phyloP scores from a whole-genome alignment of 805 yeast genomes.

The Komagataella phaffii region DNA sequence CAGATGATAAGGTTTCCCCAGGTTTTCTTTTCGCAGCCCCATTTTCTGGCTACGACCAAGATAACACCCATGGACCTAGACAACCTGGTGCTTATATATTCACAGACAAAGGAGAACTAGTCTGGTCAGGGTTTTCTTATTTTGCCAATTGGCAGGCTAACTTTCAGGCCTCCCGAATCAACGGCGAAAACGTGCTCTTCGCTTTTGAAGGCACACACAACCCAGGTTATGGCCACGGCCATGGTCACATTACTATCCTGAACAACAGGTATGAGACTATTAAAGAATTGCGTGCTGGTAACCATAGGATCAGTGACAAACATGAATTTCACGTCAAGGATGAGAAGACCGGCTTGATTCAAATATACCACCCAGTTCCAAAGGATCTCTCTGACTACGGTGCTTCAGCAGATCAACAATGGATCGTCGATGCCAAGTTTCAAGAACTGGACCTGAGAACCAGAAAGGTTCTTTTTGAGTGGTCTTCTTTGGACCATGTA shows the following conservation, averaged over 20 bases:
- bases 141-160: too few species aligned
- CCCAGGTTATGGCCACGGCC: constrained; percentile 11
- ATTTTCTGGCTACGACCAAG: constrained; percentile 4
- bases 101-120: too few species aligned
- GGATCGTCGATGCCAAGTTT: constrained; percentile 21
- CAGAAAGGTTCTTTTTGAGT: constrained; percentile 21
- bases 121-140: too few species aligned
- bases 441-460: constrained; percentile 22
- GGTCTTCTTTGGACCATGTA: constrained; percentile 20
- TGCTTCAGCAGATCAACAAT: constrained; percentile 9
- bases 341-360: constrained; percentile 17
- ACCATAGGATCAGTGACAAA: constrained; percentile 19
- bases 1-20: constrained; percentile 8
- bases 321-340: constrained; percentile 22
- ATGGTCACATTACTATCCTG: constrained; percentile 19
- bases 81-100: constrained; percentile 13
- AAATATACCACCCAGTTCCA: constrained; percentile 20
- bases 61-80: constrained; percentile 10
- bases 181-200: too few species aligned
- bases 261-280: constrained; percentile 16
- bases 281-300: constrained; percentile 20
- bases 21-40: constrained; percentile 22
- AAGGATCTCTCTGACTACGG: constrained; percentile 17
- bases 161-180: too few species aligned
- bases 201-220: constrained; percentile 4